Evolutionary conservation across 148 eudicot species (phyloP).

Genomic region (Fagopyrum homotropicum): DNA sequence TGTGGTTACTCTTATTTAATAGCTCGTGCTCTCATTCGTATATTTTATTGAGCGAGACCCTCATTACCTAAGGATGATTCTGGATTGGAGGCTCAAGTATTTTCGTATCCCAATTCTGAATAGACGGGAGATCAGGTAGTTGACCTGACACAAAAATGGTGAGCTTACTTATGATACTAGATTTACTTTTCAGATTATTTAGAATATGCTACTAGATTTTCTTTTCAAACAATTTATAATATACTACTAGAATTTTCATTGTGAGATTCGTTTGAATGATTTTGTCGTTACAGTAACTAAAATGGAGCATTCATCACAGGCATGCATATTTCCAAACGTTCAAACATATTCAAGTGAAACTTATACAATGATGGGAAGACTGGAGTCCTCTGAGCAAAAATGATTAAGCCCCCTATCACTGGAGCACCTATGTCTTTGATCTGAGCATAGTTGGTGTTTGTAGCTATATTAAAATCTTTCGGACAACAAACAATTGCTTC

Average conservation of each 20-base stretch:
- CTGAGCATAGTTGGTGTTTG: too few species aligned
- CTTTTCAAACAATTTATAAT: too few species aligned
- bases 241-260: background rate
- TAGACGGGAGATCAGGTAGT: conserved; percentile 58
- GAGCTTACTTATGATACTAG: background rate
- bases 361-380: conserved; percentile 78
- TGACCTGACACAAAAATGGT: conserved; percentile 56
- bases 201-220: conserved; percentile 13
- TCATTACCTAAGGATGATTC: conserved; percentile 59
- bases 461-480: too few species aligned
- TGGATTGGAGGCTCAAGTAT: conserved; percentile 32
- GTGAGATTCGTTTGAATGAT: background rate
- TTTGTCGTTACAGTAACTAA: too few species aligned
- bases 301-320: conserved; percentile 26
- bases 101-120: conserved; percentile 47
- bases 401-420: conserved; percentile 73
- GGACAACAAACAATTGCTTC: too few species aligned
- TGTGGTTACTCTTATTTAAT: too few species aligned
- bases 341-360: conserved; percentile 83
- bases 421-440: conserved; percentile 25
- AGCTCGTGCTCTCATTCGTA: conserved; percentile 31
- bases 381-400: conserved; percentile 35
- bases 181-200: background rate
- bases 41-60: conserved; percentile 74
- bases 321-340: conserved; percentile 75